Conservation (phyloP, 2,329 filamentous ascomycete genomes). For the Cercospora janseana region DNA sequence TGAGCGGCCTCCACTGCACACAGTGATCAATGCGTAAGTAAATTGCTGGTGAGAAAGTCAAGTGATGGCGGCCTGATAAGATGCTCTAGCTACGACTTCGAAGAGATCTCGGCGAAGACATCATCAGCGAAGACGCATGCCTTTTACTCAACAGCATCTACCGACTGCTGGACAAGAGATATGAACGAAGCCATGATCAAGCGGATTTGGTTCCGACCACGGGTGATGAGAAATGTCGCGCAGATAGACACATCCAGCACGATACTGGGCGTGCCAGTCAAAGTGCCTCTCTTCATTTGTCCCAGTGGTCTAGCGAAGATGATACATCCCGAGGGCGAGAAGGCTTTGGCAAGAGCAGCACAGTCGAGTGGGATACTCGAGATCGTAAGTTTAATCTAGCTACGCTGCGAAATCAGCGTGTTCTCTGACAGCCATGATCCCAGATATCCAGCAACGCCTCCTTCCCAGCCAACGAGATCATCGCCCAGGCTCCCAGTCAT, state of each 20-base stretch:
- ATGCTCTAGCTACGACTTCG: constrained; percentile 25
- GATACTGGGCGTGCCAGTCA: constrained; percentile 26
- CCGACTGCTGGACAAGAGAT: constrained; percentile 29
- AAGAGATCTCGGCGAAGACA: constrained; percentile 22
- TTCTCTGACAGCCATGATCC: background rate
- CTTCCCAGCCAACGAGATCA: constrained; percentile 35
- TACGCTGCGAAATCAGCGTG: background rate
- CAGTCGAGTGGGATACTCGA: constrained; percentile 29
- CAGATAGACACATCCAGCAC: constrained; percentile 25
- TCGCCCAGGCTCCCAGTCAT: constrained; percentile 28
- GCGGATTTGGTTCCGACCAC: constrained; percentile 30
- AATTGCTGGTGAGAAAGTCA: background rate
- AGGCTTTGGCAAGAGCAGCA: constrained; percentile 35
- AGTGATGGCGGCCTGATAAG: background rate
- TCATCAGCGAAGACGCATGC: constrained; percentile 28
- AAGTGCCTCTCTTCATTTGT: constrained; percentile 39
- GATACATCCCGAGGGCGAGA: constrained; percentile 39
- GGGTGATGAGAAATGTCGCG: constrained; percentile 28
- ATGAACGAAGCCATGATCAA: constrained; percentile 25
- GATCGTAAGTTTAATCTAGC: constrained; percentile 17
- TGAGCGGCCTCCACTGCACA: constrained; percentile 46
- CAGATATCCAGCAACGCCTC: constrained; percentile 35
- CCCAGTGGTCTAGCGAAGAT: constrained; percentile 38
- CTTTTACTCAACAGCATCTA: constrained; percentile 30
- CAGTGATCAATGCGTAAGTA: constrained; percentile 42